Evolutionary conservation across 2,329 filamentous ascomycete genomes (phyloP).

Genomic region (Diplodia seriata): DNA sequence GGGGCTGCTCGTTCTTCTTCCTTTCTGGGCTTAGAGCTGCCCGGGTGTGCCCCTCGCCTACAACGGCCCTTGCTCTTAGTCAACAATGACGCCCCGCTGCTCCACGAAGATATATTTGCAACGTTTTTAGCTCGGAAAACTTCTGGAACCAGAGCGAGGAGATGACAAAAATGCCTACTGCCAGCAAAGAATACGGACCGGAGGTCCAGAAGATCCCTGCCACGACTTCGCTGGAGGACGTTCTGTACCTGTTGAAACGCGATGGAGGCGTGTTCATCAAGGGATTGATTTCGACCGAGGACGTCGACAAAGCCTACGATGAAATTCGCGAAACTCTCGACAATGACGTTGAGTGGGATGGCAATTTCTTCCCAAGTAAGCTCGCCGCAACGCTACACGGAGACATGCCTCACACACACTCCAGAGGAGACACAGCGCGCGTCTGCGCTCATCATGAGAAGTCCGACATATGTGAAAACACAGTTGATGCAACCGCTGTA

Average conservation of each 20-base stretch:
- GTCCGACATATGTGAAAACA: conserved; percentile 34
- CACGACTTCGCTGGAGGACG: conserved; percentile 32
- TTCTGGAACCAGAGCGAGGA: no score
- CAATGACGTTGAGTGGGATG: conserved; percentile 35
- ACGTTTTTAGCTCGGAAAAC: no score
- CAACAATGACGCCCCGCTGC: background rate
- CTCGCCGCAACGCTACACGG: background rate
- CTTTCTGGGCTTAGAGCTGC: background rate
- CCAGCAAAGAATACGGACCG: conserved; percentile 3
- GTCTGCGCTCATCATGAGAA: conserved; percentile 32
- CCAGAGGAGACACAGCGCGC: conserved; percentile 36
- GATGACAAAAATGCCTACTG: background rate
- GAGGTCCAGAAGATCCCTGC: conserved; percentile 34
- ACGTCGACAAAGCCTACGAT: conserved; percentile 34
- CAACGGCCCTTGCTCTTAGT: background rate
- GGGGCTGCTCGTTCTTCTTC: conserved; percentile 1
- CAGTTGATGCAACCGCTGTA: conserved; percentile 41
- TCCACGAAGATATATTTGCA: background rate
- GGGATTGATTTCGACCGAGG: conserved; percentile 30
- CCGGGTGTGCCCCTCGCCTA: background rate
- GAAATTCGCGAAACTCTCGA: conserved; percentile 34
- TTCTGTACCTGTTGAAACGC: conserved; percentile 34
- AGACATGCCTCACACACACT: background rate
- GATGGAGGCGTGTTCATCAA: conserved; percentile 35
- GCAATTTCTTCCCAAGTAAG: conserved; percentile 35